Evolutionary conservation across 108 stramenopile species (phyloP).

Genomic region (Nannochloropsis salina): DNA sequence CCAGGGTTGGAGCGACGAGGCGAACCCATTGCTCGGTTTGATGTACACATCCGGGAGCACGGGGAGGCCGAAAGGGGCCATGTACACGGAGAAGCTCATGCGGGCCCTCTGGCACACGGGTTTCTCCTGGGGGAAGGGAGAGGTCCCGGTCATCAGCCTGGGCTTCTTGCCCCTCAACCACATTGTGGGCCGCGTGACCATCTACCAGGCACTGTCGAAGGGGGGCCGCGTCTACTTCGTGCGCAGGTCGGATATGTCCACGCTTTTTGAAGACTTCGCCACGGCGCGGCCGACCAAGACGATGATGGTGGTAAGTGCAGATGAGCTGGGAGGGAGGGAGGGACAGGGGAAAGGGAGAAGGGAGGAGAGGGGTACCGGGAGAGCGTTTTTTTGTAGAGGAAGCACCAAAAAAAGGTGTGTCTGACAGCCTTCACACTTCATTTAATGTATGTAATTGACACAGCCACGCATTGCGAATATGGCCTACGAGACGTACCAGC

Average conservation of each 20-base stretch:
- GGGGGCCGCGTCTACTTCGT: neutral
- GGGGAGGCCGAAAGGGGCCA: neutral
- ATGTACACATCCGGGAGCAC: neutral
- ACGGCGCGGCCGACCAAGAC: neutral
- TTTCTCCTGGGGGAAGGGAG: neutral
- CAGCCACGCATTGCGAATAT: slow-evolving; percentile 3
- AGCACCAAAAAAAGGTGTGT: too few relatives aligned
- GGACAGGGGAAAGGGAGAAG: neutral
- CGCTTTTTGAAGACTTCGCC: neutral
- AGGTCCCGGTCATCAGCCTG: slow-evolving; percentile 5
- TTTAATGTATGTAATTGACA: neutral
- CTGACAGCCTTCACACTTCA: too few relatives aligned
- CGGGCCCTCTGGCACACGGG: neutral
- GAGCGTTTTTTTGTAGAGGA: too few relatives aligned
- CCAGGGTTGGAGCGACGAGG: neutral
- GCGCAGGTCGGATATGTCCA: neutral
- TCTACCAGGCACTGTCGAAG: neutral
- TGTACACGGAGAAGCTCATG: neutral
- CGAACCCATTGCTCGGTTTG: slow-evolving; percentile 5
- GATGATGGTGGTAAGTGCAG: slow-evolving; percentile 14
- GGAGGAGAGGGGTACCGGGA: too few relatives aligned
- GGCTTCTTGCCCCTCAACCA: neutral
- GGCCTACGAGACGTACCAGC: slow-evolving; percentile 6
- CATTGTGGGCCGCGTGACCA: neutral
- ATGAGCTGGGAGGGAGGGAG: neutral